Base-by-base conservation (phyloP, 306 rosid genomes). In the Coriaria nepalensis region DNA sequence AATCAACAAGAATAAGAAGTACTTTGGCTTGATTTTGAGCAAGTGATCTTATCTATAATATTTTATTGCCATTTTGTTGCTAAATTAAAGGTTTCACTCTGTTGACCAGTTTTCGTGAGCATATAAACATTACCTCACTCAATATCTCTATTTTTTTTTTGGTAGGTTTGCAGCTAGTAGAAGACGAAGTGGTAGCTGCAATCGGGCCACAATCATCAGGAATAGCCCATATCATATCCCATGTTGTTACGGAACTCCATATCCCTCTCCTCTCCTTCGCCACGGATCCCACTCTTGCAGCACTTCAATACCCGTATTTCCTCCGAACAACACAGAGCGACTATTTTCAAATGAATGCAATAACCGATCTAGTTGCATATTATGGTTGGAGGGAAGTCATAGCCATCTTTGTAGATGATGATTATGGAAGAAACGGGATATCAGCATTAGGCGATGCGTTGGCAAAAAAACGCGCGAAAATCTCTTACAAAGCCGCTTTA, bases 191-290 rank as follows among this genome's bases (percentile, higher is more conserved):
- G 40, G 68, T 85, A 40, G 87, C 68, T 6, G 80, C 76, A 4
- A 60, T 92, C n/a, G 98, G 98, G 15, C 96, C 98, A 12, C 98
- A 79, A 47, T 92, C 98, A 6, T 92, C 98, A 0, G 96, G 86
- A 51, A 92, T 92, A 69, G 79, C 86, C 39, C 98, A 92, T 68
- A 62, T 82, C 46, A 82, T 85, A 48, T 77, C 96, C 50, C 98
- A 92, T n/a, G 87, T 85, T 13, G 80, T 61, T 11, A 75, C 77
- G 54, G 96, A 92, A 73, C 96, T 92, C 66, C 95, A 79, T 20
- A 57, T 92, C 35, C 98, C 98, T 0, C 93, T 92, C 56, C 56
- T 92, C 37, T 85, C 96, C 47, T 92, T 85, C 55, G 94, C 98
- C 15, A 92, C 98, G 9, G 94, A 92, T 49, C 96, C 96, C 9